Percentiles rank a stretch among this genome's conserved stretches.
phyloP scores from a whole-genome alignment of 768 basidiomycete species.

The Cubamyces sp. region DNA sequence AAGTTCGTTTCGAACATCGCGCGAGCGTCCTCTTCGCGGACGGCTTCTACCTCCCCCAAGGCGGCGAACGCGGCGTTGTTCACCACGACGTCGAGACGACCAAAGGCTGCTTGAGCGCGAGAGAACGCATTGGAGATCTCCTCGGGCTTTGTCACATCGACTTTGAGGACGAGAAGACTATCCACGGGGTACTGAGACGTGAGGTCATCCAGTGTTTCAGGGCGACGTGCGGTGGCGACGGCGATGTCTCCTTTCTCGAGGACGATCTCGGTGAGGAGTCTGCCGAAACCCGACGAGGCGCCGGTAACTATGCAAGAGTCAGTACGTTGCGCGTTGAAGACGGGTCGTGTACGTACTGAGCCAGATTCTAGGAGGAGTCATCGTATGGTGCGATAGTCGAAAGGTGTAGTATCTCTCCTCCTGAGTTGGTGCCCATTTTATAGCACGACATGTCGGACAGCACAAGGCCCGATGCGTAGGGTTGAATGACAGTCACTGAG shows the following conservation, averaged over 20 bases:
- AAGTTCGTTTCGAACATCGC: constrained; percentile 39
- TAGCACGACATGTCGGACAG: no score
- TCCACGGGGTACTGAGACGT: constrained; percentile 17
- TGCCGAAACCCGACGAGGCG: constrained; percentile 31
- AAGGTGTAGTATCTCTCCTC: no score
- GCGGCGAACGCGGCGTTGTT: constrained; percentile 39
- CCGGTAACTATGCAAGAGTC: constrained; percentile 27
- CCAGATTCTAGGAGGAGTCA: background rate
- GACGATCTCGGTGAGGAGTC: constrained; percentile 22
- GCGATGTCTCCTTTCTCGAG: constrained; percentile 28
- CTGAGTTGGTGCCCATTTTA: no score
- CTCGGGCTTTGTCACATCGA: constrained; percentile 36
- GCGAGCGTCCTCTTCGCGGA: constrained; percentile 33
- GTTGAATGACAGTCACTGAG: no score
- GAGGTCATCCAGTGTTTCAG: constrained; percentile 23
- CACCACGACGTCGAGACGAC: constrained; percentile 38
- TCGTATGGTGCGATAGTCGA: background rate
- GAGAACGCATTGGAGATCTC: constrained; percentile 29
- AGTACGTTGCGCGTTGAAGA: background rate
- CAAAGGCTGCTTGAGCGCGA: constrained; percentile 31
- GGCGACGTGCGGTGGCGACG: constrained; percentile 27
- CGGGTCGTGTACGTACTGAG: background rate
- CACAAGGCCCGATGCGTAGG: no score
- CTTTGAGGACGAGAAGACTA: constrained; percentile 34
- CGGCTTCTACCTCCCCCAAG: constrained; percentile 33